Evolutionary conservation across 495 filamentous ascomycete genomes (phyloP), one percentile per base, ranked within the genome.

Genomic region (Parathielavia hyrcaniae): DNA sequence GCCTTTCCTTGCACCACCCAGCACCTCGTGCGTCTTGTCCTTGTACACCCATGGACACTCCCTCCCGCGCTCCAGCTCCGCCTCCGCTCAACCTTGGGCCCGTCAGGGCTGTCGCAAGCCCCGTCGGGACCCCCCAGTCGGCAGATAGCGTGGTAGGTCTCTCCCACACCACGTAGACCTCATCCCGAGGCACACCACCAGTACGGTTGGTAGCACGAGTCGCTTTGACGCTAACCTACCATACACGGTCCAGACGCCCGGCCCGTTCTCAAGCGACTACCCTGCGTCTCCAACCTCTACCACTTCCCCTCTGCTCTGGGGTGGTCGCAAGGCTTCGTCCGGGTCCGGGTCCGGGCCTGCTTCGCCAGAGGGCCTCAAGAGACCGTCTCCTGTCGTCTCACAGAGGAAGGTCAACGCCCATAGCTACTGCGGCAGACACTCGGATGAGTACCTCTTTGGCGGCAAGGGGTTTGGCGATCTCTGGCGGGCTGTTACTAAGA

Each of bases 401-500:
- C 40, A 46, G 23, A 53, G 35, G 30, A 65, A 67, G 43, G 59
- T 67, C 58, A 72, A 72, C 45, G 70, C 67, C 45, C 47, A 72
- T 62, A 71, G 66, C 57, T 69, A 69, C 54, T 72, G 70, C 46
- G 70, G 70, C 43, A 56, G 70, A 10, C 70, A 72, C 50, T 63
- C 66, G 45, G 58, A 65, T 46, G 61, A 72, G 63, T 72, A 61
- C 47, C 47, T 72, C 13, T 70, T 70, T 34, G 63, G 64, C 4
- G 68, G 68, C 4, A 62, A 58, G 50, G 60, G 60, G 23, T 46
- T 67, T 16, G 57, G 66, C 12, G 63, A 70, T 41, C 53, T 70
- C 12, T 69, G 66, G 66, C 47, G 62, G 38, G 54, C 47, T 30
- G 50, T 69, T n/a, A 65, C 43, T n/a, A 64, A 52, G 45, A 64